Evolutionary conservation across 2,329 filamentous ascomycete species (phyloP).

Genomic region (Epichloe aotearoae): DNA sequence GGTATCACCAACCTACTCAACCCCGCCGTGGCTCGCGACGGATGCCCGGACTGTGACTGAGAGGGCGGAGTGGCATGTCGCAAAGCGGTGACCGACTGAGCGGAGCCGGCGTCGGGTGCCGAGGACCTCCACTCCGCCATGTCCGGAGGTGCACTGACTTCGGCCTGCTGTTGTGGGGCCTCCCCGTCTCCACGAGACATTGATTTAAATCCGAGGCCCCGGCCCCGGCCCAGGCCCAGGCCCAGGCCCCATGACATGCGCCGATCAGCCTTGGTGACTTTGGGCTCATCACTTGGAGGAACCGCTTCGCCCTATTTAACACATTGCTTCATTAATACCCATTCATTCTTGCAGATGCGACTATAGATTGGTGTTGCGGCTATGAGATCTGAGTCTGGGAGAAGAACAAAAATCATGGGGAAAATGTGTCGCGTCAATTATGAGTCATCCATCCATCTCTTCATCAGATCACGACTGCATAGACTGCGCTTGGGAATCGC

Average conservation of each 20-base stretch:
- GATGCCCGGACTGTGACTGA: background rate
- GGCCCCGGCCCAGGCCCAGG: slow-evolving; percentile 21
- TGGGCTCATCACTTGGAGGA: slow-evolving; percentile 22
- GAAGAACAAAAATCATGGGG: background rate
- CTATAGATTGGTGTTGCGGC: slow-evolving; percentile 13
- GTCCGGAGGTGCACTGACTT: slow-evolving; percentile 1
- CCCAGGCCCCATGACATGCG: slow-evolving; percentile 32
- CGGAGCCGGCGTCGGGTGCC: background rate
- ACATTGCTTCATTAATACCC: slow-evolving; percentile 19
- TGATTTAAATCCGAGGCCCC: slow-evolving; percentile 22
- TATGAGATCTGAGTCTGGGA: background rate
- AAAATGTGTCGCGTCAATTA: slow-evolving; percentile 25
- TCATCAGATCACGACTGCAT: slow-evolving; percentile 17
- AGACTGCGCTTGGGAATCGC: background rate
- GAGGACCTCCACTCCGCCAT: background rate
- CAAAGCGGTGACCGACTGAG: background rate
- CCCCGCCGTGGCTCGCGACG: slow-evolving; percentile 6
- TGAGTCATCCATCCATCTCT: slow-evolving; percentile 26
- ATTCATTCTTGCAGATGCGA: slow-evolving; percentile 13
- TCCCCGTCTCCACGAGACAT: slow-evolving; percentile 12
- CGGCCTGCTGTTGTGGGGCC: slow-evolving; percentile 9
- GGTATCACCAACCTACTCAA: slow-evolving; percentile 8
- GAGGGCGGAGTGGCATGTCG: background rate
- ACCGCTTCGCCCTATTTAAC: slow-evolving; percentile 23
- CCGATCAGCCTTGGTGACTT: slow-evolving; percentile 25